Evolutionary conservation across 2,329 filamentous ascomycete species (phyloP).

Genomic region (Phialophora verrucosa): DNA sequence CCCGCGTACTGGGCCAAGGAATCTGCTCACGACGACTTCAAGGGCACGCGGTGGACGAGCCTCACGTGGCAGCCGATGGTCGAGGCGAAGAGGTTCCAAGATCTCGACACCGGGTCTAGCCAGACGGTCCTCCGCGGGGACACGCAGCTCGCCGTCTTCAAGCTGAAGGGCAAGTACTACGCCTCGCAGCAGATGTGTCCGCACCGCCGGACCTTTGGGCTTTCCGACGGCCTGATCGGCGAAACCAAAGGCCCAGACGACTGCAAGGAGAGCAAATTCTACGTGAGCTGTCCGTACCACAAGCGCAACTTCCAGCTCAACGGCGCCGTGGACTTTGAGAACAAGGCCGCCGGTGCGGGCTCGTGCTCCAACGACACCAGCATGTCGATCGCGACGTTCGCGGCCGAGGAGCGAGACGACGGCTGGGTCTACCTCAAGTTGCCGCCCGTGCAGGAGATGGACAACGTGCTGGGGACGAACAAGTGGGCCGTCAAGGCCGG

Average conservation of each 20-base stretch:
- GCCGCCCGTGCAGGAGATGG: constrained; percentile 79
- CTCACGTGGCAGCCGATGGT: constrained; percentile 82
- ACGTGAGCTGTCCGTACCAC: constrained; percentile 85
- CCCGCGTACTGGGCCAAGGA: constrained; percentile 80
- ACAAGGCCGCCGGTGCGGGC: constrained; percentile 57
- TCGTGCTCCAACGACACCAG: constrained; percentile 74
- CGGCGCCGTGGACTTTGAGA: constrained; percentile 52
- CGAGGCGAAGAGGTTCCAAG: constrained; percentile 70
- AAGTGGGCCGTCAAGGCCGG: constrained; percentile 79
- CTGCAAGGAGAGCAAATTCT: constrained; percentile 66
- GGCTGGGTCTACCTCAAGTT: constrained; percentile 80
- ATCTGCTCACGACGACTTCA: constrained; percentile 72
- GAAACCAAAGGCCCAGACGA: constrained; percentile 51
- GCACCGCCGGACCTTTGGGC: constrained; percentile 87
- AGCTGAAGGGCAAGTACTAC: constrained; percentile 79
- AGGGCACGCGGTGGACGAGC: constrained; percentile 66
- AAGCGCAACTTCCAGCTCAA: constrained; percentile 86
- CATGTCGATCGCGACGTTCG: constrained; percentile 82
- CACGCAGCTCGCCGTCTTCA: constrained; percentile 87
- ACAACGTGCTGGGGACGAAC: constrained; percentile 75
- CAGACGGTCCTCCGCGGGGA: constrained; percentile 83
- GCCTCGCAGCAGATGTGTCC: constrained; percentile 94
- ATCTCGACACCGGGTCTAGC: constrained; percentile 72
- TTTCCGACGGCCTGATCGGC: constrained; percentile 83
- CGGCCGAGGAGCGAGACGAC: constrained; percentile 74